A percentile compares a stretch with the other conserved stretches of the same genome.
Evolutionary conservation across 176 grass and related monocot species (phyloP).

Genomic region (Miscanthus lutarioriparius): DNA sequence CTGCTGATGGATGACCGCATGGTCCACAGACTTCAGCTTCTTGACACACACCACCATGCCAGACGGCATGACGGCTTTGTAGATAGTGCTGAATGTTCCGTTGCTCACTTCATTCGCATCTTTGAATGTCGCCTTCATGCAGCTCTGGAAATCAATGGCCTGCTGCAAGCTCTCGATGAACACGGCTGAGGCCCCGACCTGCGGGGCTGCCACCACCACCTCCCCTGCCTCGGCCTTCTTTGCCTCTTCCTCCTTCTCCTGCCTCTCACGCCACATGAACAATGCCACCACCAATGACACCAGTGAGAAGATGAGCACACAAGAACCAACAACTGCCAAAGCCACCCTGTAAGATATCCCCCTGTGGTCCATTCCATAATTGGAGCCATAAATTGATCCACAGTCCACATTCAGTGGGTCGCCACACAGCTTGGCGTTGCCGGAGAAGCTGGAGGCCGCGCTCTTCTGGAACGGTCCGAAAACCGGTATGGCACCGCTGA

Average conservation of each 20-base stretch:
- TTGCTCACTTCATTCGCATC: slow-evolving; percentile 61
- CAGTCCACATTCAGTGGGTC: slow-evolving; percentile 69
- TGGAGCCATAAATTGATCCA: slow-evolving; percentile 52
- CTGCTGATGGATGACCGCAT: slow-evolving; percentile 63
- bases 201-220: slow-evolving; percentile 43
- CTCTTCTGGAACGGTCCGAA: slow-evolving; percentile 97
- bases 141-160: slow-evolving; percentile 84
- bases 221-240: slow-evolving; percentile 57
- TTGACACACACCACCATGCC: slow-evolving; percentile 82
- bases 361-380: slow-evolving; percentile 59
- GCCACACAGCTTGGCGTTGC: slow-evolving; percentile 77
- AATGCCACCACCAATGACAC: slow-evolving; percentile 74
- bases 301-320: slow-evolving; percentile 67
- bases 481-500: slow-evolving; percentile 61
- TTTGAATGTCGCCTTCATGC: slow-evolving; percentile 70
- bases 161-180: slow-evolving; percentile 85
- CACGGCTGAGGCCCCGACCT: slow-evolving; percentile 60
- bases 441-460: slow-evolving; percentile 64
- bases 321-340: slow-evolving; percentile 72
- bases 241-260: slow-evolving; percentile 80
- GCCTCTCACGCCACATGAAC: slow-evolving; percentile 93
- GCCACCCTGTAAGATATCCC: slow-evolving; percentile 89
- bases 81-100: slow-evolving; percentile 73
- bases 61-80: slow-evolving; percentile 89
- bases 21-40: slow-evolving; percentile 84